phyloP scores from a whole-genome alignment of 78 protist species.

The Dictyostelium discoideum region dicty_2.7 NC_007091.3:1323001-1323500 shows the following conservation, averaged over 20 bases:
- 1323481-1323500: conserved; percentile 60
- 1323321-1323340: conserved; percentile 34
- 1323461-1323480: neutral
- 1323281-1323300: conserved; percentile 2
- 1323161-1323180: neutral
- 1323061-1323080: neutral
- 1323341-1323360: neutral
- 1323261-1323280: neutral
- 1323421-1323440: neutral
- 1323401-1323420: neutral
- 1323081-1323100: neutral
- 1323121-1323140: neutral
- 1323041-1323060: neutral
- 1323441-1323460: neutral
- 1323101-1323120: neutral
- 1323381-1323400: neutral
- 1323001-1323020: neutral
- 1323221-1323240: conserved; percentile 72
- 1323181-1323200: neutral
- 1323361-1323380: neutral
- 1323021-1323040: no score
- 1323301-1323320: conserved; percentile 22
- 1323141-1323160: neutral
- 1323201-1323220: conserved; percentile 62
- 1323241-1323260: conserved; percentile 15